Evolutionary conservation across 148 eudicot species (phyloP).

Genomic region (Cornus suecica): DNA sequence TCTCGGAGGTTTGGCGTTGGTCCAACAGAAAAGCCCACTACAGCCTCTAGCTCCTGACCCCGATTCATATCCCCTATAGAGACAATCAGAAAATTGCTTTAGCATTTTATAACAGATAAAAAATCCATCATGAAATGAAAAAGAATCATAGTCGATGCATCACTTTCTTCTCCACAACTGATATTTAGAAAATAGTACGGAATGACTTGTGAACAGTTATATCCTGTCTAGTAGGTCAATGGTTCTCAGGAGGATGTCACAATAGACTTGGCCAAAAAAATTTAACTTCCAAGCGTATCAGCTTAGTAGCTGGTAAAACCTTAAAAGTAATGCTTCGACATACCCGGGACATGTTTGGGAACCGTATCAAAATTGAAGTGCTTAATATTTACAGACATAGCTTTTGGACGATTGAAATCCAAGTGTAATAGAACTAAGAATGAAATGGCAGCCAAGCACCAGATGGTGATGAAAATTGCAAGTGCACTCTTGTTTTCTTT

Average conservation of each 20-base stretch:
- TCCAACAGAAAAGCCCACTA: conserved; percentile 83
- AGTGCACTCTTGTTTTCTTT: not conserved
- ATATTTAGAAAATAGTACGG: not conserved
- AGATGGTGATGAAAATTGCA: not conserved
- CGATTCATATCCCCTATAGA: conserved; percentile 87
- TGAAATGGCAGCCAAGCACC: not conserved
- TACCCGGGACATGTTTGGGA: no score
- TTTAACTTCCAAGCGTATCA: no score
- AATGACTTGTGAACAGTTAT: not conserved
- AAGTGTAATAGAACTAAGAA: not conserved
- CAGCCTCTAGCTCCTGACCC: conserved; percentile 73
- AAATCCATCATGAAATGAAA: not conserved
- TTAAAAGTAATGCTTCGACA: no score
- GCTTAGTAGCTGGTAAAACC: no score
- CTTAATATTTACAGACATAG: not conserved
- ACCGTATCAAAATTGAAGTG: no score
- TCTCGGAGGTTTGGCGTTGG: conserved; percentile 39
- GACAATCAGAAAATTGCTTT: not conserved
- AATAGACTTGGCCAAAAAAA: no score
- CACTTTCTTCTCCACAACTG: not conserved
- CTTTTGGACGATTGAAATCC: not conserved
- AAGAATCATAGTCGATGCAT: not conserved
- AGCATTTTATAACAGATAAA: not conserved
- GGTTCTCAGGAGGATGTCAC: not conserved
- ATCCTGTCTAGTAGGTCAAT: not conserved